Conservation (phyloP, 2,329 filamentous ascomycete genomes). For the Venturia nashicola region DNA sequence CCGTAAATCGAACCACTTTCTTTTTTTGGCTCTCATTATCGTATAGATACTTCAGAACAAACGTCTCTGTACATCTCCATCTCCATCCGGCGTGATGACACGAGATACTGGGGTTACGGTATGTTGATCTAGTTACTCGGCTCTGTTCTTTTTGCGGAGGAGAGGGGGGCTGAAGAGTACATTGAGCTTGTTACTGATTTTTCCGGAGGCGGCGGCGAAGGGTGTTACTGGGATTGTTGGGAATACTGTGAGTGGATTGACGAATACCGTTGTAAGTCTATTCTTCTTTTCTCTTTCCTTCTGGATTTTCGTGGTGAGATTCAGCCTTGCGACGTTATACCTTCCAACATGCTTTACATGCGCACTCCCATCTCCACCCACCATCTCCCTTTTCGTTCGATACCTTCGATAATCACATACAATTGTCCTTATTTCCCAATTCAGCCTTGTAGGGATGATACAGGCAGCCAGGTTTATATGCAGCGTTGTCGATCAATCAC, state of each 20-base stretch:
- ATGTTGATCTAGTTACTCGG: not conserved
- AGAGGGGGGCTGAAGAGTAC: too few species aligned
- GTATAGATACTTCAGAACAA: too few species aligned
- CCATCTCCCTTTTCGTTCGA: not conserved
- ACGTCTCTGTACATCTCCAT: too few species aligned
- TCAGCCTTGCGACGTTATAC: not conserved
- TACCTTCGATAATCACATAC: too few species aligned
- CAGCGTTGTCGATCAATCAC: too few species aligned
- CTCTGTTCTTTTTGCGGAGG: not conserved
- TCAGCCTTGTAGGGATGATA: not conserved
- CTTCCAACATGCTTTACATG: too few species aligned
- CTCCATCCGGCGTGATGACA: not conserved
- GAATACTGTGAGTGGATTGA: slow-evolving; percentile 4
- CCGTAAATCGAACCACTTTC: too few species aligned
- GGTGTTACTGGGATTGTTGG: slow-evolving; percentile 5
- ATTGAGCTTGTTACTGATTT: too few species aligned
- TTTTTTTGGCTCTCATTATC: too few species aligned
- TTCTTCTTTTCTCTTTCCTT: not conserved
- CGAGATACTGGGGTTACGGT: slow-evolving; percentile 3
- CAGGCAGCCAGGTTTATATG: too few species aligned
- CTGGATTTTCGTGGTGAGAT: too few species aligned
- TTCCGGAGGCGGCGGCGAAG: slow-evolving; percentile 1
- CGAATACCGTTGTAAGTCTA: slow-evolving; percentile 6
- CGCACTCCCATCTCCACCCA: too few species aligned
- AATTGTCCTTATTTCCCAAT: not conserved